Conservation (phyloP, 371 early-diverging fungal genomes). For the Mortierella sp. region DNA sequence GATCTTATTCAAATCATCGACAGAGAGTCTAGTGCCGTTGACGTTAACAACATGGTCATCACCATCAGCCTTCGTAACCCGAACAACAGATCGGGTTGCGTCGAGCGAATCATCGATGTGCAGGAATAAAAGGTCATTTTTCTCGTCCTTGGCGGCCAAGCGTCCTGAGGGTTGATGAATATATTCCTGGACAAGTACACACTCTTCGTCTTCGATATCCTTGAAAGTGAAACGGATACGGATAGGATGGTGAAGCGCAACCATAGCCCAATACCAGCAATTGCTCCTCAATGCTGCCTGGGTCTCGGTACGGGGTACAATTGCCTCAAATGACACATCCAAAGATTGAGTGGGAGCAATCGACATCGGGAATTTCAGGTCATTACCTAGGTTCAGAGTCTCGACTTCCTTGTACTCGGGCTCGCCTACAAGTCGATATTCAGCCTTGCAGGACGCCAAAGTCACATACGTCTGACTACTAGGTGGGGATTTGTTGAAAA, state of each 20-base stretch:
- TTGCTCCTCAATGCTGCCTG: conserved; percentile 35
- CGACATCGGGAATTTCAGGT: conserved; percentile 45
- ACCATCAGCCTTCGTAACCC: conserved; percentile 13
- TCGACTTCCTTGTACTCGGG: conserved; percentile 43
- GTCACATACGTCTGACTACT: conserved; percentile 45
- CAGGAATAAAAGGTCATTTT: conserved; percentile 51
- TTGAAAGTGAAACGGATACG: conserved; percentile 55
- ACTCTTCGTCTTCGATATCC: conserved; percentile 57
- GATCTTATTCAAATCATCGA: conserved; percentile 40
- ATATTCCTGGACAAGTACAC: conserved; percentile 53
- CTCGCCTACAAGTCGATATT: conserved; percentile 60
- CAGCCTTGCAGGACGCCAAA: conserved; percentile 46
- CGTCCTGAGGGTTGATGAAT: conserved; percentile 40
- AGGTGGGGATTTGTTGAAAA: conserved; percentile 55
- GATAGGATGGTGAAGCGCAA: conserved; percentile 53
- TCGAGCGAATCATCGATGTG: conserved; percentile 49
- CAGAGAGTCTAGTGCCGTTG: conserved; percentile 12
- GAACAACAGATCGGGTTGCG: conserved; percentile 11
- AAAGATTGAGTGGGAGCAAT: conserved; percentile 50
- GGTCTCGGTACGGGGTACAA: conserved; percentile 42
- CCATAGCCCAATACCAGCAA: conserved; percentile 54
- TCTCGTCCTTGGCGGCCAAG: conserved; percentile 29
- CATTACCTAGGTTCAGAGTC: conserved; percentile 11
- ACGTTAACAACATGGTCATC: conserved; percentile 21
- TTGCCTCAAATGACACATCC: conserved; percentile 42